Conservation (phyloP, 2,329 filamentous ascomycete genomes). For the Colletotrichum orchidophilum region DNA sequence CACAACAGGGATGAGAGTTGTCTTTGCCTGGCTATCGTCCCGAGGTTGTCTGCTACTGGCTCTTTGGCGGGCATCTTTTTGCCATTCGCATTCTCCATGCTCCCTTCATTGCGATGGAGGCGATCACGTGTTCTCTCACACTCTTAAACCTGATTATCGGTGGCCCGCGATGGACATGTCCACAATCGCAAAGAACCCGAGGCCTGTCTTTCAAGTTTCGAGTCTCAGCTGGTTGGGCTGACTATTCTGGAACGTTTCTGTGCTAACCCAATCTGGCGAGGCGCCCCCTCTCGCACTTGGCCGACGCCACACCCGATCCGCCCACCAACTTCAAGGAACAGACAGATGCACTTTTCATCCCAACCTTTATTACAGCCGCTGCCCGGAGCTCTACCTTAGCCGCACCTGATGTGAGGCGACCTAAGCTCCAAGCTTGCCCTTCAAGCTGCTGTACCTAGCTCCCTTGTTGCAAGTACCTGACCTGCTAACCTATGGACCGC, state of each 20-base stretch:
- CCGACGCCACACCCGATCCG: conserved; percentile 30
- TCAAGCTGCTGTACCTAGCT: background rate
- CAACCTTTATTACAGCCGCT: background rate
- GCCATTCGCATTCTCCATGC: background rate
- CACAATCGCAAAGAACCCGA: background rate
- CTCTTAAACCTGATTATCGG: background rate
- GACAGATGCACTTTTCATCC: conserved; percentile 1
- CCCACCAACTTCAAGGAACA: background rate
- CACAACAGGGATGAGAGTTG: conserved; percentile 13
- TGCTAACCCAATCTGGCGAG: conserved; percentile 16
- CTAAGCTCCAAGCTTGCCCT: background rate
- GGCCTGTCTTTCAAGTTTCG: background rate
- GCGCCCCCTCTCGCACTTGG: background rate
- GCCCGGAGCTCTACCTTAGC: conserved; percentile 13
- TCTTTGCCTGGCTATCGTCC: conserved; percentile 17
- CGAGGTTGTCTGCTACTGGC: conserved; percentile 7
- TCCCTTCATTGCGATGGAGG: conserved; percentile 1
- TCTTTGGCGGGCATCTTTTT: background rate
- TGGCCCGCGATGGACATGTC: background rate
- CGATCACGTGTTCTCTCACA: background rate
- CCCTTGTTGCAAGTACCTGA: background rate
- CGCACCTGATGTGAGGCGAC: conserved; percentile 8
- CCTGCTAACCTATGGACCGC: background rate
- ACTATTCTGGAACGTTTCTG: conserved; percentile 25
- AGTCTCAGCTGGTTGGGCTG: background rate